Conservation (phyloP, 768 basidiomycete species). For the Tulasnella sp. region DNA sequence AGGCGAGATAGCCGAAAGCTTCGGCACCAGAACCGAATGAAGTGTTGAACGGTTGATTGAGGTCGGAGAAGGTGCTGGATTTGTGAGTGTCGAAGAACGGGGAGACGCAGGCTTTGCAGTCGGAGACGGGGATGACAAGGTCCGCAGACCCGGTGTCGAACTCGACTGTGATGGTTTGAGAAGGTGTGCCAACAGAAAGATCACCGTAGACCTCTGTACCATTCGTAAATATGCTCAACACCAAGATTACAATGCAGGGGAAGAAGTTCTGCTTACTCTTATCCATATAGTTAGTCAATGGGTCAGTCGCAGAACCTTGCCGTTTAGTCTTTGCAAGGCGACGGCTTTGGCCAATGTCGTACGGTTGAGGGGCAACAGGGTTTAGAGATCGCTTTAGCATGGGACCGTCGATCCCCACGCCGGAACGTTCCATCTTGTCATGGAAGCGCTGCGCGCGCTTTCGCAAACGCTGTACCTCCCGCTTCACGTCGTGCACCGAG, state of each 20-base stretch:
- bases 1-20: not conserved
- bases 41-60: not conserved
- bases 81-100: not conserved
- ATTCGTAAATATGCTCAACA: not conserved
- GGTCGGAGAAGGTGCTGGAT: not conserved
- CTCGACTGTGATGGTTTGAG: not conserved
- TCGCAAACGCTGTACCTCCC: too few species aligned
- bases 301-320: too few species aligned
- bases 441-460: too few species aligned
- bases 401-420: too few species aligned
- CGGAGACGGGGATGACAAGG: not conserved
- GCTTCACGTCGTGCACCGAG: too few species aligned
- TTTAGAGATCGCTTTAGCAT: too few species aligned
- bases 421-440: too few species aligned
- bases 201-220: not conserved
- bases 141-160: constrained; percentile 4
- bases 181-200: not conserved
- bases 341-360: too few species aligned
- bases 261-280: not conserved
- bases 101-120: not conserved
- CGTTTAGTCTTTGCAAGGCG: too few species aligned
- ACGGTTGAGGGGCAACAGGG: too few species aligned
- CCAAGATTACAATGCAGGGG: too few species aligned
- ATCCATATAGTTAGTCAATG: not conserved
- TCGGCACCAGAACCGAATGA: not conserved